Conservation (phyloP, 305 asterid genomes). For the Fraxinus sp. region DNA sequence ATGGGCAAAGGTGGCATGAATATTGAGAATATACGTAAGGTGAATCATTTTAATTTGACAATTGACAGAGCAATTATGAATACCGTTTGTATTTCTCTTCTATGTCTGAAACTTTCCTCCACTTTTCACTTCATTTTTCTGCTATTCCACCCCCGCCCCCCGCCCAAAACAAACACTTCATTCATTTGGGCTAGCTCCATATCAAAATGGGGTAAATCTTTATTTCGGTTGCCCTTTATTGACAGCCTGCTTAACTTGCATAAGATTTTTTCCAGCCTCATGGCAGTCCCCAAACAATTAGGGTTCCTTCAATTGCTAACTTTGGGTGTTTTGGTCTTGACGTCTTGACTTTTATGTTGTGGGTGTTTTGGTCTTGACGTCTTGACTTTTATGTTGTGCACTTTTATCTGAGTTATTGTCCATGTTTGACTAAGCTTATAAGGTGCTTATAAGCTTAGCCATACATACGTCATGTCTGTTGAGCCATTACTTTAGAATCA, state of each 20-base stretch:
- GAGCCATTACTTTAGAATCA: neutral
- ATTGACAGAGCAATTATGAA: neutral
- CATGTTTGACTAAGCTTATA: neutral
- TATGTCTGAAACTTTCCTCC: neutral
- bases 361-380: neutral
- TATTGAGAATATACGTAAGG: slow-evolving; percentile 89
- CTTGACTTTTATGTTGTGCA: neutral
- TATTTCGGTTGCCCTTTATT: neutral
- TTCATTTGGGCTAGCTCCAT: neutral
- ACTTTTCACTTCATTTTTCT: neutral
- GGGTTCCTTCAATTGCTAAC: neutral
- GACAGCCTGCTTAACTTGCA: neutral
- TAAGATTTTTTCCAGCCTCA: neutral
- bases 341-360: too few relatives aligned
- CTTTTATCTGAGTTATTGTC: neutral
- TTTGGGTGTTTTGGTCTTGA: neutral
- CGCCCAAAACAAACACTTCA: neutral
- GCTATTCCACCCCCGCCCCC: neutral
- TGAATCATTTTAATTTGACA: slow-evolving; percentile 26
- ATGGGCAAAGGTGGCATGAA: slow-evolving; percentile 87
- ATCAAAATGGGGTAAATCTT: neutral
- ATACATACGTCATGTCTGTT: neutral
- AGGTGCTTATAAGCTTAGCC: neutral
- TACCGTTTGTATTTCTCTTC: neutral
- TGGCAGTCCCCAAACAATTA: neutral